phyloP scores from a whole-genome alignment of 768 basidiomycete genomes.

The Thelephora aurantiotincta region DNA sequence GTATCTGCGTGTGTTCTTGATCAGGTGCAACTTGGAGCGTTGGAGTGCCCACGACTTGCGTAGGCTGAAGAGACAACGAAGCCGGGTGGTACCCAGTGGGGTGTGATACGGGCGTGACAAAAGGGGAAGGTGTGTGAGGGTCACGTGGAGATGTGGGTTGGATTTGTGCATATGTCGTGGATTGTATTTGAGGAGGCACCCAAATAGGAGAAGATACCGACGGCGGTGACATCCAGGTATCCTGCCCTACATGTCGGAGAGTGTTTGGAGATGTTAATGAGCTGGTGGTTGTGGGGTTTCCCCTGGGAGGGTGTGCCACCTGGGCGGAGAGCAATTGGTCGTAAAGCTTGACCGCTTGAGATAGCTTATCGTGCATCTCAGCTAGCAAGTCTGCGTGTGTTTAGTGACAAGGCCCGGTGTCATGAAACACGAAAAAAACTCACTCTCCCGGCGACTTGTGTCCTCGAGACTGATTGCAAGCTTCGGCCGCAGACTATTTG shows the following conservation, averaged over 20 bases:
- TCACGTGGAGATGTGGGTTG: no score
- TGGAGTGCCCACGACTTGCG: no score
- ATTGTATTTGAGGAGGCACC: background rate
- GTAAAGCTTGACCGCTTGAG: conserved; percentile 84
- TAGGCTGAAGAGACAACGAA: no score
- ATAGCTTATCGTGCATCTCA: conserved; percentile 92
- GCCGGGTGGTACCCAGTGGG: no score
- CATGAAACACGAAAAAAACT: conserved; percentile 13
- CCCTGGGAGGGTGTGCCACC: conserved; percentile 57
- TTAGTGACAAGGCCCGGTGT: background rate
- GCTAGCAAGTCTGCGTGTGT: conserved; percentile 53
- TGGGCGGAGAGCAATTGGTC: conserved; percentile 81
- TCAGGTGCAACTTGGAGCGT: no score
- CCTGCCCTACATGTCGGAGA: conserved; percentile 5
- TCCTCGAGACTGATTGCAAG: conserved; percentile 77
- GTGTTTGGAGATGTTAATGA: conserved; percentile 13
- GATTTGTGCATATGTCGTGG: no score
- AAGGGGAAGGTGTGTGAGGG: no score
- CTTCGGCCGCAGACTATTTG: conserved; percentile 65
- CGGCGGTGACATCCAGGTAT: background rate
- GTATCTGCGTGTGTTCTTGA: conserved; percentile 1
- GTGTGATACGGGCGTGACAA: no score
- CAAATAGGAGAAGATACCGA: background rate
- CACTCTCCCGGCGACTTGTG: conserved; percentile 74
- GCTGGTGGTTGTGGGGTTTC: conserved; percentile 21